These are phyloP conservation scores for Solanum paucissectum DNA, from an alignment of 257 asterid genomes.

Conservation along the genomic window DNA sequence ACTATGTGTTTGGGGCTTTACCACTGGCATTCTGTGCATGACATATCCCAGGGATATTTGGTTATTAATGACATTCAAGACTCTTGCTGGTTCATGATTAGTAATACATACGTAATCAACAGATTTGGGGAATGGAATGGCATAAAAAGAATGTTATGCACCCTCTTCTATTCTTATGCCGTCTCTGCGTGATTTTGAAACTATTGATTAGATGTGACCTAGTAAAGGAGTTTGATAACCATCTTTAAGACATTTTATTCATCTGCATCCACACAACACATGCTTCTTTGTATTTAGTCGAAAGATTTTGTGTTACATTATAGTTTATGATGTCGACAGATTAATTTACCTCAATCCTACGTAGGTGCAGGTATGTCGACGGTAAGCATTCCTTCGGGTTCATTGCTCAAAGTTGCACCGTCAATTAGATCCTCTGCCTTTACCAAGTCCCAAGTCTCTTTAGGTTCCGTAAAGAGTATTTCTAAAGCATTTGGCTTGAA, in stretches of 20 bases:
- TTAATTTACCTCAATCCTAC: neutral
- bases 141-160: neutral
- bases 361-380: conserved; percentile 10
- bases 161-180: neutral
- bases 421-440: neutral
- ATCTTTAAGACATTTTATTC: neutral
- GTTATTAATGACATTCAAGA: neutral
- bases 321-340: neutral
- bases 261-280: neutral
- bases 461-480: conserved; percentile 14
- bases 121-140: neutral
- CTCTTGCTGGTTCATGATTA: neutral
- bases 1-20: neutral
- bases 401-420: neutral
- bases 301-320: neutral
- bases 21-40: neutral
- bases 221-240: neutral
- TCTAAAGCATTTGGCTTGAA: conserved; percentile 13
- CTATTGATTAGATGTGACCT: neutral
- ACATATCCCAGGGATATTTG: neutral
- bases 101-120: neutral
- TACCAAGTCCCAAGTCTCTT: neutral
- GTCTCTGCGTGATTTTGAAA: neutral
- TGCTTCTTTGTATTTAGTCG: neutral
- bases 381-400: conserved; percentile 9